Evolutionary conservation across 108 stramenopile species (phyloP).

Genomic region (Cyclotella cryptica): DNA sequence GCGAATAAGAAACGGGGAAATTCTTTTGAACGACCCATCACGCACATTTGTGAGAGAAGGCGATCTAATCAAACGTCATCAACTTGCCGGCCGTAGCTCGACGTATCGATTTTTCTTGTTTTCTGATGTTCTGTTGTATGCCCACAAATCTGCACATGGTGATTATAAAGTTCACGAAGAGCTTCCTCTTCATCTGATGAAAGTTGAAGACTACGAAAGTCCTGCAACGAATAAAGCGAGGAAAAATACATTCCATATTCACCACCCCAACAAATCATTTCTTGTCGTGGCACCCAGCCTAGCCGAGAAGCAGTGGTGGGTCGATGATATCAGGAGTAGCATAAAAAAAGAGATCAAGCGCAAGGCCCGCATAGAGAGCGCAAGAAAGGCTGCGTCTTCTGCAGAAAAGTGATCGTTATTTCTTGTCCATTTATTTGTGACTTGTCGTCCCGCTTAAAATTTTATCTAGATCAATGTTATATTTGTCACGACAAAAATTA

Average conservation of each 20-base stretch:
- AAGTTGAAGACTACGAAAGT: conserved; percentile 73
- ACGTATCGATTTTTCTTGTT: conserved; percentile 94
- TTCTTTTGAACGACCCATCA: conserved; percentile 82
- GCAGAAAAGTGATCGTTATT: conserved; percentile 3
- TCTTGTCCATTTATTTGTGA: neutral
- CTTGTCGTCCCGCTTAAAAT: neutral
- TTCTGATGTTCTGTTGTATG: conserved; percentile 71
- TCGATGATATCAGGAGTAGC: conserved; percentile 58
- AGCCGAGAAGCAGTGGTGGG: conserved; percentile 66
- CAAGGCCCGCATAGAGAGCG: conserved; percentile 45
- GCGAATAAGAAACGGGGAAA: conserved; percentile 76
- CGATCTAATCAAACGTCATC: conserved; percentile 82
- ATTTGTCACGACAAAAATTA: neutral
- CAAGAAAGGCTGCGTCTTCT: conserved; percentile 17
- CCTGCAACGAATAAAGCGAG: conserved; percentile 45
- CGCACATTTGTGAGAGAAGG: conserved; percentile 87
- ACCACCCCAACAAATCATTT: conserved; percentile 94
- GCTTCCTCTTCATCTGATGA: conserved; percentile 86
- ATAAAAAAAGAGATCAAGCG: conserved; percentile 54
- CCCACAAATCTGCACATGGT: conserved; percentile 51
- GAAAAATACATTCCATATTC: conserved; percentile 81
- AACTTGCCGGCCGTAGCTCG: conserved; percentile 74
- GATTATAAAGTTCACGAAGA: conserved; percentile 84
- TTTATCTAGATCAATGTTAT: neutral
- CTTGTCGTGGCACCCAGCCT: conserved; percentile 66